phyloP scores from a whole-genome alignment of 2,329 filamentous ascomycete genomes.

The Alternaria panax region DNA sequence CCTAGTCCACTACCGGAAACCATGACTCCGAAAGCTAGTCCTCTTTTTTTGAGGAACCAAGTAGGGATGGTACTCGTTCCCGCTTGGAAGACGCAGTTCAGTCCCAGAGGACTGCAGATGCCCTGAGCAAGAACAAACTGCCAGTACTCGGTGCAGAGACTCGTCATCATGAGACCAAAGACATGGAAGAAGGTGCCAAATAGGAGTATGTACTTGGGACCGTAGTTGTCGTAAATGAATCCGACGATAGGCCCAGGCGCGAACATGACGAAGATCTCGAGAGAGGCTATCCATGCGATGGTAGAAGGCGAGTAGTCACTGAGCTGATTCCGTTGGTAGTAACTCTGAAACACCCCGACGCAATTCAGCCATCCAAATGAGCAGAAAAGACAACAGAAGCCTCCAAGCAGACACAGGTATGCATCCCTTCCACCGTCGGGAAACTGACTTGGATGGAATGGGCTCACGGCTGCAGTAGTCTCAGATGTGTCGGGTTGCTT shows the following conservation, averaged over 20 bases:
- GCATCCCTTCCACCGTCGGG: conserved; percentile 50
- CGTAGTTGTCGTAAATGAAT: conserved; percentile 68
- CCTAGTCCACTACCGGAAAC: conserved; percentile 60
- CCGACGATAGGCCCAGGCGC: conserved; percentile 67
- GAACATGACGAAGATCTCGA: conserved; percentile 60
- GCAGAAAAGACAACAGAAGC: conserved; percentile 40
- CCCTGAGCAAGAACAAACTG: conserved; percentile 64
- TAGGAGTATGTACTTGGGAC: conserved; percentile 64
- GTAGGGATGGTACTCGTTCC: conserved; percentile 53
- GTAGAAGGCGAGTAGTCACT: conserved; percentile 48
- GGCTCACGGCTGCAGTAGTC: conserved; percentile 19
- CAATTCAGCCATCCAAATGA: conserved; percentile 55
- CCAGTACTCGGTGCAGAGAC: conserved; percentile 62
- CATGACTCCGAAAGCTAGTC: conserved; percentile 59
- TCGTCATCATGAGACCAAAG: conserved; percentile 70
- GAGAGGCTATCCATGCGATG: conserved; percentile 57
- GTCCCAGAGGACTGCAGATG: conserved; percentile 58
- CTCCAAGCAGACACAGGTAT: conserved; percentile 42
- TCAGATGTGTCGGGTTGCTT: conserved; percentile 12
- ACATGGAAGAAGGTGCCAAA: conserved; percentile 64
- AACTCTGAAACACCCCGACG: conserved; percentile 57
- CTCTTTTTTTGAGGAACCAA: conserved; percentile 60
- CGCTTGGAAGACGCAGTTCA: conserved; percentile 64
- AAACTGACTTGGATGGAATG: conserved; percentile 43
- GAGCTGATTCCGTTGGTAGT: conserved; percentile 56